Conservation (phyloP, 108 stramenopile species). For the Seminavis robusta region DNA sequence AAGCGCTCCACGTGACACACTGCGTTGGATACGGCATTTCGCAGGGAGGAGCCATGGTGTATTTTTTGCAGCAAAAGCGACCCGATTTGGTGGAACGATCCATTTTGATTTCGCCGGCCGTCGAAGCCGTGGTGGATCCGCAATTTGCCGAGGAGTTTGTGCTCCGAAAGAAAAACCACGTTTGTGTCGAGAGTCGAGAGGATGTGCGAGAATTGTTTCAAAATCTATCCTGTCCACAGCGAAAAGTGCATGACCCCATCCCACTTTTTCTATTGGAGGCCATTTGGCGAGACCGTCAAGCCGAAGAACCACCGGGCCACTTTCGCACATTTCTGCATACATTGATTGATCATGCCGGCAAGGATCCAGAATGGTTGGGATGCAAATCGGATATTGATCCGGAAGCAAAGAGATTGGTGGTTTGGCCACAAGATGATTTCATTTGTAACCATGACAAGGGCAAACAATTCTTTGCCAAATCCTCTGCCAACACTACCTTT, state of each 20-base stretch:
- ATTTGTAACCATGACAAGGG: background rate
- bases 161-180: background rate
- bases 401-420: background rate
- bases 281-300: background rate
- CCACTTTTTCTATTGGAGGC: background rate
- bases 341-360: no score
- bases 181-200: slow-evolving; percentile 1
- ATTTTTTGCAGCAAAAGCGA: background rate
- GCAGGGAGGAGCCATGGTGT: slow-evolving; percentile 2
- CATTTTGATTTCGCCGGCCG: background rate
- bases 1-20: background rate
- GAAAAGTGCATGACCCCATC: slow-evolving; percentile 2
- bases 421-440: slow-evolving; percentile 4
- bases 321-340: no score
- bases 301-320: background rate
- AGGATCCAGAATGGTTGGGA: background rate
- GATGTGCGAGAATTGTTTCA: slow-evolving; percentile 3
- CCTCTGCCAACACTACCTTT: background rate
- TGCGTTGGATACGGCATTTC: slow-evolving; percentile 6
- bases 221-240: background rate
- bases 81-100: slow-evolving; percentile 2
- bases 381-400: background rate
- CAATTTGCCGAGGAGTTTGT: background rate
- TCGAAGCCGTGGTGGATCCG: background rate
- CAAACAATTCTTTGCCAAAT: background rate